Evolutionary conservation across 78 protist species (phyloP).

Genomic region (Dictyostelium citrinum): DNA sequence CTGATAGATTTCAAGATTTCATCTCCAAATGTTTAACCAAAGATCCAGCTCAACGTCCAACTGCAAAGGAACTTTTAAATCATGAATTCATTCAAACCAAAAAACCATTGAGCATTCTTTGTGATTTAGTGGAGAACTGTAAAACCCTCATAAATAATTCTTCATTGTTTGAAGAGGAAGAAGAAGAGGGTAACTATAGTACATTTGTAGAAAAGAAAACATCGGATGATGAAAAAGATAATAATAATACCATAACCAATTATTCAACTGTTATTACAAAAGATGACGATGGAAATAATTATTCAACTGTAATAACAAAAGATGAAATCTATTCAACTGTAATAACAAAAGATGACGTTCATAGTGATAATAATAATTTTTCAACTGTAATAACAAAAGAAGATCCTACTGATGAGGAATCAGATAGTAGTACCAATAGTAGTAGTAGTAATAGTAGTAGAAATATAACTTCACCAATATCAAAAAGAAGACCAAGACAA

Average conservation of each 20-base stretch:
- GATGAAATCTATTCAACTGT: constrained; percentile 61
- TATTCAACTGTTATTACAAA: constrained; percentile 45
- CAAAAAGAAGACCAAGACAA: neutral
- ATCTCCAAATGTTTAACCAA: constrained; percentile 70
- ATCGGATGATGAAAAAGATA: constrained; percentile 4
- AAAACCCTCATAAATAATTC: constrained; percentile 22
- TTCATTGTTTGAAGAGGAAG: constrained; percentile 34
- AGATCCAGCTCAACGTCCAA: constrained; percentile 62
- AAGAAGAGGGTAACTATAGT: constrained; percentile 1
- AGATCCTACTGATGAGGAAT: neutral
- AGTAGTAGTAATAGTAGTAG: neutral
- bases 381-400: constrained; percentile 24
- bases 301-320: constrained; percentile 48
- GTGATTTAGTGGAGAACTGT: constrained; percentile 59
- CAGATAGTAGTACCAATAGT: neutral
- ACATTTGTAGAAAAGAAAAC: constrained; percentile 21
- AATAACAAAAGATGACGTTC: constrained; percentile 20
- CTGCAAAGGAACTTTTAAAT: constrained; percentile 44
- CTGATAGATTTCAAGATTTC: constrained; percentile 44
- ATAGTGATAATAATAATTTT: neutral
- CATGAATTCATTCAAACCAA: constrained; percentile 66
- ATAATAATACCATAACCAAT: neutral
- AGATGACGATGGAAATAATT: neutral
- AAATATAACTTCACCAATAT: neutral
- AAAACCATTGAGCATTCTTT: constrained; percentile 18